Evolutionary conservation across 345 rosid species (phyloP), one percentile per base, ranked within the genome.

Genomic region (Linum lewisii): DNA sequence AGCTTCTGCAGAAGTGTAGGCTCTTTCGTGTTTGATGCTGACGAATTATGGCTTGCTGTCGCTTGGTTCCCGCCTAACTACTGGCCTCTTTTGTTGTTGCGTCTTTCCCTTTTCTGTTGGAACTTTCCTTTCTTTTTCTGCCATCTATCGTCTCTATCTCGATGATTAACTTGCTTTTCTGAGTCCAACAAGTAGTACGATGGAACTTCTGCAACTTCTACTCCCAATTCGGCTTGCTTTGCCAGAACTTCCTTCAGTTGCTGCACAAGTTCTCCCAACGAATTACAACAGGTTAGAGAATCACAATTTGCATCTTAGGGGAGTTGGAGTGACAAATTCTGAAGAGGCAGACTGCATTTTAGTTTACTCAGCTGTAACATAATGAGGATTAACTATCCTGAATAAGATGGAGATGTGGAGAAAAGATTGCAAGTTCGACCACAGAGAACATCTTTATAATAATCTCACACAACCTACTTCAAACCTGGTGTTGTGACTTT

Each of bases 181-280:
- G 73, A 72, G 58, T 79, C 86, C 16, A 67, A 68, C 20, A 89
- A 70, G 76, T 93, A 89, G 60, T 79, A 67, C 13, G 86, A 72
- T 10, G 95, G 95, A 68, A 93, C 70, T 77, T 93, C 99, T 53
- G 97, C 97, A 63, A 89, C 92, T 77, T 87, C 95, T 68, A 82
- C 79, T 54, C 95, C 96, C 66, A 93, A 72, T 74, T 87, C 92
- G 21, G 87, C 95, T 69, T 93, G 99, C 90, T 82, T 85, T 44
- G 83, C 84, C 73, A 93, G 74, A n/a, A 93, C 75, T 62, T 90
- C 86, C 78, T 64, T 85, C 62, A 93, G 88, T 87, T 82, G 90
- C 99, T 93, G 81, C 73, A 73, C 36, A 54, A n/a, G 68, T 60
- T 38, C 15, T 22, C 50, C 38, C 62, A 60, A n/a, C 24, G 29